These are phyloP conservation scores for Linnemannia hyalina DNA, from an alignment of 192 early-diverging fungal genomes.

Conservation along the genomic window DNA sequence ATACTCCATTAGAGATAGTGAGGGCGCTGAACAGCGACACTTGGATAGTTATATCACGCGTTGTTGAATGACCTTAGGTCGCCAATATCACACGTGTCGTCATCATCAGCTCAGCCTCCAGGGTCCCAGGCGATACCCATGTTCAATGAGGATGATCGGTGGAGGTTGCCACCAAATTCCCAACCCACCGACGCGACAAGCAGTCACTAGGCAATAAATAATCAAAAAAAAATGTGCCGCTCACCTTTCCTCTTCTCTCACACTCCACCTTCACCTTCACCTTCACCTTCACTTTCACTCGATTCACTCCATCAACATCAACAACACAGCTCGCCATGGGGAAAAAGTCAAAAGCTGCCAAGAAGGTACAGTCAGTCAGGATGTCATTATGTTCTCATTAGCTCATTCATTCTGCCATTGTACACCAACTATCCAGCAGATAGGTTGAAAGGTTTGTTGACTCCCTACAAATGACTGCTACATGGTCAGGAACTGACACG, in stretches of 20 bases:
- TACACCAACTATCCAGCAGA: not conserved
- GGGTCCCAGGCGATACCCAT: not conserved
- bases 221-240: not conserved
- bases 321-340: not conserved
- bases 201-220: not conserved
- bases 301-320: not conserved
- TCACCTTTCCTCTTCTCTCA: not conserved
- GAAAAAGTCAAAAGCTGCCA: constrained; percentile 3
- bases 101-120: not conserved
- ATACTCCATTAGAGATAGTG: no score
- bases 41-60: no score
- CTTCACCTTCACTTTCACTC: not conserved
- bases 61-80: not conserved
- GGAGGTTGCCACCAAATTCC: not conserved
- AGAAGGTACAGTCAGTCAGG: not conserved
- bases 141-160: not conserved
- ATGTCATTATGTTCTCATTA: not conserved
- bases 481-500: not conserved
- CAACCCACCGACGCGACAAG: not conserved
- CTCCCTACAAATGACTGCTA: not conserved
- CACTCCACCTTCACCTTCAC: not conserved
- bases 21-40: no score
- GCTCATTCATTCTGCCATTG: not conserved
- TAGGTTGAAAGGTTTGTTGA: not conserved
- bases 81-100: not conserved